A percentile compares a stretch with the other conserved stretches of the same genome.
Evolutionary conservation across 331 rosid species (phyloP).

Genomic region (Quercus lobata): DNA sequence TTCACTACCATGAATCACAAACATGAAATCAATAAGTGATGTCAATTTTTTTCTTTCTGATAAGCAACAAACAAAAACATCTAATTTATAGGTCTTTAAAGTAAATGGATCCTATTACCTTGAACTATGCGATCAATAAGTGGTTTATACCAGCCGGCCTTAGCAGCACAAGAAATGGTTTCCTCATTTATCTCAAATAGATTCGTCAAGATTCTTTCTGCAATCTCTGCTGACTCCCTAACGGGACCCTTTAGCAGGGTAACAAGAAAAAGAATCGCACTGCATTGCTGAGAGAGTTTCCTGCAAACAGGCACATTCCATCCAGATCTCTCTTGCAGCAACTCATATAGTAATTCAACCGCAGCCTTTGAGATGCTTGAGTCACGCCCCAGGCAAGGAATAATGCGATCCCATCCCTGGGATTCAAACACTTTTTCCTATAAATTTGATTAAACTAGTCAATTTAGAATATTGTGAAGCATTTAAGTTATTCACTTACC

Average conservation of each 20-base stretch:
- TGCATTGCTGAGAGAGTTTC: slow-evolving; percentile 53
- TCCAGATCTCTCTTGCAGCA: slow-evolving; percentile 59
- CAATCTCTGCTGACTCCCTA: slow-evolving; percentile 55
- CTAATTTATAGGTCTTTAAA: background rate
- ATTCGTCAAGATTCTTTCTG: slow-evolving; percentile 56
- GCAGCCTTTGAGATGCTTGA: slow-evolving; percentile 61
- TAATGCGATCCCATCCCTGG: slow-evolving; percentile 60
- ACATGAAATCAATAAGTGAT: background rate
- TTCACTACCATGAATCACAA: background rate
- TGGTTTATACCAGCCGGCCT: slow-evolving; percentile 73
- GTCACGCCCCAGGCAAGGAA: slow-evolving; percentile 54
- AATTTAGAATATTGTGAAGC: slow-evolving; percentile 13
- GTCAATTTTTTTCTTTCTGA: background rate
- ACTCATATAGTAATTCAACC: slow-evolving; percentile 50
- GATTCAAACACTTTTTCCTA: slow-evolving; percentile 63
- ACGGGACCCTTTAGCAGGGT: slow-evolving; percentile 40
- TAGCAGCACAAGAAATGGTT: slow-evolving; percentile 52
- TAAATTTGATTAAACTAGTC: slow-evolving; percentile 7
- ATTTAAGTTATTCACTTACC: background rate
- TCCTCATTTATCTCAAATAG: slow-evolving; percentile 59
- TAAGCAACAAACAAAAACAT: background rate
- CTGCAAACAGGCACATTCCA: slow-evolving; percentile 59
- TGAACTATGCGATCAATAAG: slow-evolving; percentile 50
- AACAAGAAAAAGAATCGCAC: slow-evolving; percentile 54
- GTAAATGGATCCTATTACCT: slow-evolving; percentile 39